These are phyloP conservation scores for Phaeophleospora eucalypticola DNA, from an alignment of 2,329 filamentous ascomycete genomes.

Conservation along the genomic window DNA sequence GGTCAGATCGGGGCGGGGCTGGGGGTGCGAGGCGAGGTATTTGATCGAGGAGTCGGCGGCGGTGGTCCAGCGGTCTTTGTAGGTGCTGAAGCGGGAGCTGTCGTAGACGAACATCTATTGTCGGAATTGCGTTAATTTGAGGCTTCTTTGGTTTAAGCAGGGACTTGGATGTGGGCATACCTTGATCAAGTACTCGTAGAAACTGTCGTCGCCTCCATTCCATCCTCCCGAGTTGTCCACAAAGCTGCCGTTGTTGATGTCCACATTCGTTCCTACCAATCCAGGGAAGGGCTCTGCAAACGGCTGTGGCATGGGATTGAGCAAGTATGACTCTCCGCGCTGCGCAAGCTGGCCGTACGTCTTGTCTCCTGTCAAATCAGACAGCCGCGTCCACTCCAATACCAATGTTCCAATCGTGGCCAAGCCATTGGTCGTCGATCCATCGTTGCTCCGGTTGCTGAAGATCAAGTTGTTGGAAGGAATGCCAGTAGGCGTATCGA, in stretches of 20 bases:
- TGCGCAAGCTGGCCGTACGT: conserved; percentile 65
- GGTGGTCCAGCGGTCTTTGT: conserved; percentile 67
- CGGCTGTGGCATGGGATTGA: conserved; percentile 58
- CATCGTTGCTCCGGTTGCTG: conserved; percentile 43
- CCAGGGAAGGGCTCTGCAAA: conserved; percentile 70
- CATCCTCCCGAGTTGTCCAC: conserved; percentile 66
- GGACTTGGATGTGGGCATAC: neutral
- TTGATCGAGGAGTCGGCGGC: conserved; percentile 73
- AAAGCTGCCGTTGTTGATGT: conserved; percentile 63
- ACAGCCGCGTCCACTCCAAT: conserved; percentile 78
- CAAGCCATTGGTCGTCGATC: conserved; percentile 60
- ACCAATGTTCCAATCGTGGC: conserved; percentile 75
- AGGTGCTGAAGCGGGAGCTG: conserved; percentile 55
- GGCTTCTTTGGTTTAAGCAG: neutral
- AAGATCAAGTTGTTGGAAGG: conserved; percentile 67
- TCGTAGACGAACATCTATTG: conserved; percentile 73
- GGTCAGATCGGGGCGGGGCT: conserved; percentile 63
- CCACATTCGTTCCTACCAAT: conserved; percentile 65
- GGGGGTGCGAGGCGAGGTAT: conserved; percentile 66
- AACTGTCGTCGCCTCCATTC: conserved; percentile 73
- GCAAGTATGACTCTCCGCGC: conserved; percentile 64
- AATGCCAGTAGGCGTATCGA: conserved; percentile 70
- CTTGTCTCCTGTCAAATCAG: conserved; percentile 65
- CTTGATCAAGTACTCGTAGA: conserved; percentile 87
- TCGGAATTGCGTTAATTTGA: neutral